Evolutionary conservation across 371 early-diverging fungal genomes (phyloP), one percentile per base, ranked within the genome.

Genomic region (Circinella minor): DNA sequence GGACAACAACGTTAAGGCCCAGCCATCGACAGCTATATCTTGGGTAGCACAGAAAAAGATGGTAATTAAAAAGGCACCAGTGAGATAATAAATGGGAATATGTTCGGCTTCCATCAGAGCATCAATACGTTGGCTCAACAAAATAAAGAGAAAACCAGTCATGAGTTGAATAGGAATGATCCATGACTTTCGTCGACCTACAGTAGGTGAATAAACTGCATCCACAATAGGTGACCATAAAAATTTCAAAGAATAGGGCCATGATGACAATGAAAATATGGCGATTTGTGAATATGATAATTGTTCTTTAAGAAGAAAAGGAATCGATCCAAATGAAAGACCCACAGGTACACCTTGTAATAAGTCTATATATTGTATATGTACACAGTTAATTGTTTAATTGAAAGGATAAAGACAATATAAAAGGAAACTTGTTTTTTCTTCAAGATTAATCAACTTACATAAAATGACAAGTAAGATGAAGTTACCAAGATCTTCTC

Each of bases 201-300:
- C 71, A 34, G 76, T 79, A 63, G 91, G 89, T 61, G 88, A 86
- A 68, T 92, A 98, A 38, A 92, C 74, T 3, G 96, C 91, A 74
- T 98, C 99, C 13, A 98, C 97, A 36, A 98, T 92, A 9, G 98
- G 98, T 8, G 97, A 97, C 98, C 98, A 98, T 36, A 98, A 81
- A 17, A 98, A 88, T 82, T 92, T 95, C 61, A 94, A 86, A 36
- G 90, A 91, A 71, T 99, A 99, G 4, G 99, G 99, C 86, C 97
- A 99, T 5, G 92, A 90, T 1, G 96, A 93, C 61, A 99, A 80
- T 8, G 97, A 95, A 73, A 99, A 97, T 59, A 97, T 74, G 4
- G 95, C 98, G 63, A 99, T 89, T 78, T 99, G 94, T 4, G 92
- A 87, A 75, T 92, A 98, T 46, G 94, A 92, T 66, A 97, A 85